phyloP scores from a whole-genome alignment of 805 yeast genomes.

The Ogataea wickerhamii region DNA sequence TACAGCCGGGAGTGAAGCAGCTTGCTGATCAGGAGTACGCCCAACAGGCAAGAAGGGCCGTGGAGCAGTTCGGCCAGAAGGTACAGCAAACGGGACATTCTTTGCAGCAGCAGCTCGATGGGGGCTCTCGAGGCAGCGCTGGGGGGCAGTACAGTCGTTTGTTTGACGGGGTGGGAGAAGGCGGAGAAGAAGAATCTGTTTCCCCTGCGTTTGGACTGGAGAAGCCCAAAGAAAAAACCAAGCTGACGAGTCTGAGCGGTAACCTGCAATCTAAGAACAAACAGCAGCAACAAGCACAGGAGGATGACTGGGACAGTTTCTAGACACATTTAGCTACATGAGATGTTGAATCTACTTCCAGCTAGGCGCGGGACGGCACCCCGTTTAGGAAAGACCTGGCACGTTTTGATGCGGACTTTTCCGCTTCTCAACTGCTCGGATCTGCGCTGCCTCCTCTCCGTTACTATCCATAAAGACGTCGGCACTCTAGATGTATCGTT shows the following conservation, averaged over 20 bases:
- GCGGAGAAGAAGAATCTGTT: conserved; percentile 34
- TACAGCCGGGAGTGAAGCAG: conserved; percentile 86
- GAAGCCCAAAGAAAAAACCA: conserved; percentile 58
- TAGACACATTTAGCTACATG: too few relatives aligned
- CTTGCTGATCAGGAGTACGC: conserved; percentile 77
- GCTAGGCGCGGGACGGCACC: too few relatives aligned
- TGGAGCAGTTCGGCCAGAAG: conserved; percentile 92
- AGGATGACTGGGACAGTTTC: conserved; percentile 72
- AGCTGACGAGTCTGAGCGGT: conserved; percentile 45
- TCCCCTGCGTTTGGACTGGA: conserved; percentile 65
- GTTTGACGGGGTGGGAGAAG: conserved; percentile 53
- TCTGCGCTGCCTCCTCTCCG: too few relatives aligned
- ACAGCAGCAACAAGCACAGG: conserved; percentile 36
- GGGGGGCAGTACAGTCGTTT: conserved; percentile 45
- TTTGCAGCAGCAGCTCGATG: conserved; percentile 56
- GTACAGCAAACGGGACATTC: conserved; percentile 83
- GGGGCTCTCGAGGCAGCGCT: conserved; percentile 36
- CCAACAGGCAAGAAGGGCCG: conserved; percentile 83
- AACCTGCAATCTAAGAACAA: conserved; percentile 24
- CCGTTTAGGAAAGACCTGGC: too few relatives aligned
- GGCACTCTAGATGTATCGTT: too few relatives aligned
- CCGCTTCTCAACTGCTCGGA: too few relatives aligned
- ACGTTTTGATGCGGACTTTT: too few relatives aligned
- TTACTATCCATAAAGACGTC: too few relatives aligned
- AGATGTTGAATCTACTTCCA: too few relatives aligned